phyloP scores from a whole-genome alignment of 768 basidiomycete species.

The Amanita rubescens region DNA sequence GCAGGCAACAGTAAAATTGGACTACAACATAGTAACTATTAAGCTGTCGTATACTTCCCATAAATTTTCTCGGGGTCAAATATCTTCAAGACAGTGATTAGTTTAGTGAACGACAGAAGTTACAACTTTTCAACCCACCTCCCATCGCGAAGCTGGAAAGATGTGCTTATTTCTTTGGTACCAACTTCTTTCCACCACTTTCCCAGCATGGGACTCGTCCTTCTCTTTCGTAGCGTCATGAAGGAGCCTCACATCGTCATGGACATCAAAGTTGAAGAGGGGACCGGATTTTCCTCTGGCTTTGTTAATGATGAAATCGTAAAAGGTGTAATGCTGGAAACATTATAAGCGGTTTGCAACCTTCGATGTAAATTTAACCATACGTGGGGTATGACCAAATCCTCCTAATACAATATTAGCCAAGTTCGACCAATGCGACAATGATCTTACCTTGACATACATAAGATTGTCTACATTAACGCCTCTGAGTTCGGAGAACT shows the following conservation, averaged over 20 bases:
- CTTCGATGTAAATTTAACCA: slow-evolving; percentile 17
- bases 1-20: no score
- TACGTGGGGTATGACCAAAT: slow-evolving; percentile 95
- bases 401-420: slow-evolving; percentile 53
- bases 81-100: slow-evolving; percentile 38
- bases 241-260: slow-evolving; percentile 92
- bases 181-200: slow-evolving; percentile 94
- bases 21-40: slow-evolving; percentile 6
- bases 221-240: slow-evolving; percentile 96
- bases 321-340: slow-evolving; percentile 92
- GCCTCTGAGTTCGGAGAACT: slow-evolving; percentile 87
- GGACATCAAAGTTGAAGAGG: slow-evolving; percentile 97
- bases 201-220: slow-evolving; percentile 97
- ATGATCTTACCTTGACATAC: slow-evolving; percentile 80
- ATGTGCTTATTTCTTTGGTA: slow-evolving; percentile 97
- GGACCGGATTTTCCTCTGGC: slow-evolving; percentile 97
- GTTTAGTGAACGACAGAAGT: neutral
- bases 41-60: slow-evolving; percentile 80
- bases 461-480: slow-evolving; percentile 94
- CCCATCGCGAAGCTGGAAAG: slow-evolving; percentile 95
- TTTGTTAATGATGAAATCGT: slow-evolving; percentile 98
- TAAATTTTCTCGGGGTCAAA: slow-evolving; percentile 94
- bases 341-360: slow-evolving; percentile 4
- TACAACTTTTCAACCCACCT: slow-evolving; percentile 44
- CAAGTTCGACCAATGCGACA: slow-evolving; percentile 4